Evolutionary conservation across 257 asterid genomes (phyloP).

Genomic region (Solanum megistacrolobum): DNA sequence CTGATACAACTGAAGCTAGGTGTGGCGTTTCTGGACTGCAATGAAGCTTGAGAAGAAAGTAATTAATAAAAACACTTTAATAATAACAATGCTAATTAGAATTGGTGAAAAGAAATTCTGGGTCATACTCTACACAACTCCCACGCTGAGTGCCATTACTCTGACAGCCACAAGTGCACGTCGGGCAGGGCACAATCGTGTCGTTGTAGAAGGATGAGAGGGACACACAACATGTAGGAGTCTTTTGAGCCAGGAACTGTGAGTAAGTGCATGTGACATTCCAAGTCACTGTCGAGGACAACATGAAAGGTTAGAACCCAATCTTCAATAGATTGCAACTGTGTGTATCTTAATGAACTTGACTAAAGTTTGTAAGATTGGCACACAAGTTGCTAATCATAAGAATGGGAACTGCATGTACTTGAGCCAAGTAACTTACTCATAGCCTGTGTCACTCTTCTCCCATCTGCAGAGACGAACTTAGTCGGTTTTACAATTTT

Average conservation of each 20-base stretch:
- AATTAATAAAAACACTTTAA: neutral
- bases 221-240: constrained; percentile 84
- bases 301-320: neutral
- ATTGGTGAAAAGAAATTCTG: neutral
- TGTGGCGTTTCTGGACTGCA: constrained; percentile 61
- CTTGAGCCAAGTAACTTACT: constrained; percentile 33
- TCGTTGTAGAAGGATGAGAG: constrained; percentile 81
- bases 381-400: neutral
- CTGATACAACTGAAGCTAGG: constrained; percentile 66
- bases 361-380: neutral
- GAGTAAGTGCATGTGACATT: constrained; percentile 69
- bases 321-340: neutral
- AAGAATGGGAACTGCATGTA: neutral
- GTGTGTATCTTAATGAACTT: neutral
- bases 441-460: constrained; percentile 83
- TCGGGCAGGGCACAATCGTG: constrained; percentile 87
- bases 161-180: constrained; percentile 91
- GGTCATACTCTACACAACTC: constrained; percentile 63
- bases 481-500: constrained; percentile 57
- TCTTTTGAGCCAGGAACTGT: constrained; percentile 79
- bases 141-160: constrained; percentile 53
- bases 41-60: neutral
- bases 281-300: constrained; percentile 34
- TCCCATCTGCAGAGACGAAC: constrained; percentile 48
- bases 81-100: neutral